Evolutionary conservation across 2,329 filamentous ascomycete species (phyloP).

Genomic region (Claviceps africana): DNA sequence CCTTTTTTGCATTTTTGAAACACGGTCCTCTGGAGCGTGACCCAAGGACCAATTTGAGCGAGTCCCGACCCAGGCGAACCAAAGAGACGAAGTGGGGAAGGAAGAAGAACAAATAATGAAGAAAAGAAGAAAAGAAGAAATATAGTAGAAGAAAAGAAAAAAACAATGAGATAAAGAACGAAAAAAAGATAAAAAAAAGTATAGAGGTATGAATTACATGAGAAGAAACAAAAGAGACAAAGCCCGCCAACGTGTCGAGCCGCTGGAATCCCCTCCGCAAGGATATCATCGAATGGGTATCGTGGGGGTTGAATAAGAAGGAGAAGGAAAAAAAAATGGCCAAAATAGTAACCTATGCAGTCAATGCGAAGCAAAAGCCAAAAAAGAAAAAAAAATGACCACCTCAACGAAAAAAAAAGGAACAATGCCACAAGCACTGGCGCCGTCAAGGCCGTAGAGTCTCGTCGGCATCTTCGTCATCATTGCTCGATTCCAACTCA

Average conservation of each 20-base stretch:
- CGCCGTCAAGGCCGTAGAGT: constrained; percentile 18
- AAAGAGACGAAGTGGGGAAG: neutral
- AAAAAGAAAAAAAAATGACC: neutral
- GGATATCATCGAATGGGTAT: neutral
- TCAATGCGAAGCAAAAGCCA: neutral
- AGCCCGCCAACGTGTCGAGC: neutral
- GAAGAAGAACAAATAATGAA: neutral
- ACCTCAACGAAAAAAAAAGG: neutral
- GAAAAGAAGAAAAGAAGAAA: neutral
- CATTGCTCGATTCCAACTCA: constrained; percentile 21
- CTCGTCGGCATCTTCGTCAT: constrained; percentile 21
- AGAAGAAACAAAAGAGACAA: neutral
- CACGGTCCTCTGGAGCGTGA: no score
- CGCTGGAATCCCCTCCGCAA: neutral
- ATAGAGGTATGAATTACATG: no score
- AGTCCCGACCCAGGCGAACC: no score
- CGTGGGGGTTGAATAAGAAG: neutral
- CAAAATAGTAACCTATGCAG: neutral
- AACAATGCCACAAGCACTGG: neutral
- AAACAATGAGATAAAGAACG: neutral
- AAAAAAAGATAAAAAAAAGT: neutral
- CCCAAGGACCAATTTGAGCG: no score
- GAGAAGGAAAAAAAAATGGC: neutral
- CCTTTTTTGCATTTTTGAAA: no score
- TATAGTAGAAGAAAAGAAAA: neutral